Evolutionary conservation across 495 filamentous ascomycete species (phyloP), one percentile per base, ranked within the genome.

Genomic region (Lophiostoma macrostomum): DNA sequence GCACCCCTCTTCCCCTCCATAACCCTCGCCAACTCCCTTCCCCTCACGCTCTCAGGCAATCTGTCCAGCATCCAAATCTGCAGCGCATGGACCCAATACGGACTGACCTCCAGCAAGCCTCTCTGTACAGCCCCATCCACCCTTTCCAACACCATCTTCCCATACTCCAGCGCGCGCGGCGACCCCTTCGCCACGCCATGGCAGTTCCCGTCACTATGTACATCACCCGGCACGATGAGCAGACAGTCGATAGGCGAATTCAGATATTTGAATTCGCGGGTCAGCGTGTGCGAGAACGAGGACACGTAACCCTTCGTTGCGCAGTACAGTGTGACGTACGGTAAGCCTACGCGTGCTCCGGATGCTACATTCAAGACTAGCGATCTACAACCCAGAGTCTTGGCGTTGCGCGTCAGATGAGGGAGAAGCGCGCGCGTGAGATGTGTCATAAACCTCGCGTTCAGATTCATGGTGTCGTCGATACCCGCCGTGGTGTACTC

Each of bases 391-490:
- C n/a, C n/a, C n/a, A n/a, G 44, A 12, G 44, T 29, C 2, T 28
- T 13, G 2, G 44, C 44, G 44, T 34, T 22, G 14, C 27, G 16
- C 6, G 14, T 35, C 16, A 48, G 44, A 25, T 6, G 28, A 2
- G 67, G 66, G 16, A 69, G 43, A 43, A 69, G 34, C 14, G 62
- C 51, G 4, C 53, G 57, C 12, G 69, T 71, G 6, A 70, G 54
- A 5, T 66, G 67, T 19, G 68, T 58, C 56, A 69, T 68, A 64
- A 74, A 74, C 7, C 63, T 61, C 18, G 58, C 65, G 56, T 73
- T 70, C 45, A 62, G 35, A 46, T 64, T 53, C 34, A 71, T 50
- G 35, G 63, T 44, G 41, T 49, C 49, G 36, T 71, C 63, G 54
- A 71, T 53, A 7, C 66, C 65, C 13, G 50, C 57, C 25, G 32